Conservation (phyloP, 2,329 filamentous ascomycete species). For the Cladosporium cucumerinum region DNA sequence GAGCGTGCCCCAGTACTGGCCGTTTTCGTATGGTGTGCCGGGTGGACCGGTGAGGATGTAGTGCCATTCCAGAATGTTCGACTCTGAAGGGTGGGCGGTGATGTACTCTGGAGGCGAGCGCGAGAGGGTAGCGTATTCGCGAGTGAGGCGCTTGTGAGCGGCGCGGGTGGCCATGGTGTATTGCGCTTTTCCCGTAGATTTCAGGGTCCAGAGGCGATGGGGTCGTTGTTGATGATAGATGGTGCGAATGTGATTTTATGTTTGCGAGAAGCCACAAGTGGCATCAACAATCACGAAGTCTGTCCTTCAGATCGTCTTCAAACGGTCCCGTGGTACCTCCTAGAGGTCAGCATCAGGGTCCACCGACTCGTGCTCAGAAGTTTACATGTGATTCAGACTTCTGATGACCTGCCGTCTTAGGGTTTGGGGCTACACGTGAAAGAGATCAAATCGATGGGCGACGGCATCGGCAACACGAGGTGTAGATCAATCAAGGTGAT, state of each 20-base stretch:
- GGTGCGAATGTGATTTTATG: not conserved
- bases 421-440: not conserved
- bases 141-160: constrained; percentile 39
- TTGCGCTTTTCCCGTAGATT: not conserved
- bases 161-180: constrained; percentile 37
- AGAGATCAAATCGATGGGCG: not conserved
- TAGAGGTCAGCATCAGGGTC: not conserved
- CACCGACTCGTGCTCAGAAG: not conserved
- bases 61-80: constrained; percentile 38
- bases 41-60: constrained; percentile 86
- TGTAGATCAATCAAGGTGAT: not conserved
- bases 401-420: not conserved
- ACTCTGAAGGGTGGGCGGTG: constrained; percentile 33
- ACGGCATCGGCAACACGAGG: not conserved
- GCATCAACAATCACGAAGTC: not conserved
- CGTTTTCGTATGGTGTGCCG: constrained; percentile 86
- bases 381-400: not conserved
- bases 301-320: not conserved
- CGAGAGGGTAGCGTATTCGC: constrained; percentile 37
- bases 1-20: constrained; percentile 97
- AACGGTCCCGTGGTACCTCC: not conserved
- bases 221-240: too few relatives aligned
- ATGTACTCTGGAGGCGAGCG: constrained; percentile 35
- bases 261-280: not conserved
- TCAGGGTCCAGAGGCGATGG: not conserved